phyloP scores from a whole-genome alignment of 208 protist genomes.

The Trypanosoma cruzi region DNA sequence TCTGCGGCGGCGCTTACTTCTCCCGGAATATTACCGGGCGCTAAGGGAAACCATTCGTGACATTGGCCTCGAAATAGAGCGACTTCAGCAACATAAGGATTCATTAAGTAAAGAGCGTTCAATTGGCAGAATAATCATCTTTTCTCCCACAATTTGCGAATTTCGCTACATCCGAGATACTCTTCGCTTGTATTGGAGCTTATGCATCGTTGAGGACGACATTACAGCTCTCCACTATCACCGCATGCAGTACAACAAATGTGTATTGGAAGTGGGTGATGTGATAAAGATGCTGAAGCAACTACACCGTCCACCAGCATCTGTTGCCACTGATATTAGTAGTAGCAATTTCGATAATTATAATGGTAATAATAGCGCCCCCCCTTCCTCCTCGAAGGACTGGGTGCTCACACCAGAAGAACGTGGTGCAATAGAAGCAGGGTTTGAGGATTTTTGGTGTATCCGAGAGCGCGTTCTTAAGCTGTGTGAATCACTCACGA shows the following conservation, averaged over 20 bases:
- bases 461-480: slow-evolving; percentile 44
- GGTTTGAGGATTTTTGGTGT: slow-evolving; percentile 67
- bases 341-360: neutral
- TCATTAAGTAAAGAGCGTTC: neutral
- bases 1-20: slow-evolving; percentile 48
- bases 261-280: slow-evolving; percentile 33
- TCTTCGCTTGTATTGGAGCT: slow-evolving; percentile 63
- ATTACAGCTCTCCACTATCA: slow-evolving; percentile 56
- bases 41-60: slow-evolving; percentile 56
- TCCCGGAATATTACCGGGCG: slow-evolving; percentile 61
- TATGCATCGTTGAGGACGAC: slow-evolving; percentile 71
- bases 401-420: slow-evolving; percentile 46
- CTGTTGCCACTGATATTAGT: neutral
- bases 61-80: slow-evolving; percentile 52
- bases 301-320: slow-evolving; percentile 40
- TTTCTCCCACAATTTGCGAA: slow-evolving; percentile 62
- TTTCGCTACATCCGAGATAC: slow-evolving; percentile 65
- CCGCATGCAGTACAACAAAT: slow-evolving; percentile 48
- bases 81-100: slow-evolving; percentile 31
- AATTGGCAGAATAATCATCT: slow-evolving; percentile 45
- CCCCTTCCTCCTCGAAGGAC: neutral
- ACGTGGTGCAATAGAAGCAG: slow-evolving; percentile 30
- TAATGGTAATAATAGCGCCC: neutral
- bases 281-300: slow-evolving; percentile 38
- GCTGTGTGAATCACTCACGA: slow-evolving; percentile 47